Base-by-base conservation (phyloP, 441 rosid species). In the Populus hybrid region DNA sequence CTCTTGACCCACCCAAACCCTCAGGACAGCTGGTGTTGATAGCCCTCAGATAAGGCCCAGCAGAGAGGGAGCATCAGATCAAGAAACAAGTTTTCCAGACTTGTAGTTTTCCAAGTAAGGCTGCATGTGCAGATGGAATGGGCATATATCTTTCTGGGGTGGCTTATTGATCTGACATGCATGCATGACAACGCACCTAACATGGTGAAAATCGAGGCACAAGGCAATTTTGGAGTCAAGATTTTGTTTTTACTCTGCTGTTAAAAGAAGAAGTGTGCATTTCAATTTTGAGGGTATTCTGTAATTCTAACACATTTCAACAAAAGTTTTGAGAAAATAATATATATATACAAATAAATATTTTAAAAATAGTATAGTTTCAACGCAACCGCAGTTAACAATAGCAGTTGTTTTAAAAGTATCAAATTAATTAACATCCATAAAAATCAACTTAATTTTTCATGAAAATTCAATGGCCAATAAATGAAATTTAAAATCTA, bases 371-470 rank as follows among this genome's bases (percentile, higher is more conserved):
- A 36, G 0, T 36, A 36, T 38, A 38, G 0, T 38, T 38, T 38
- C 42, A 38, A 38, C 42, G 8, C 2, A 0, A 38, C 1, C 1
- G 2, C 4, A 0, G 0, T 8, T 36, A 0, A 36, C 2, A 36
- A 36, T 36, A 36, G 0, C 0, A 38, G 0, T 38, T 38, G 1
- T 38, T 38, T 38, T 0, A 38, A 38, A 38, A 38, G 0, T 38
- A 9, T 0, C 46, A 38, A 38, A 38, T 38, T 38, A 46, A 46
- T 14, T 46, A 46, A 46, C 7, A 0, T 0, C 6, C 57, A 46
- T 1, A 1, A 46, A 46, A 46, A 14, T 46, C 6, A 14, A 46
- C 4, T 46, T 0, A 4, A 46, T 2, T 12, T 14, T 46, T 46
- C 0, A 46, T 14, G 57, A 46, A 46, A 14, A 46, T 46, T 0